A percentile compares a stretch with the other conserved stretches of the same genome.
Conservation (phyloP, 2,329 filamentous ascomycete species). For the Xylariaceae sp. region DNA sequence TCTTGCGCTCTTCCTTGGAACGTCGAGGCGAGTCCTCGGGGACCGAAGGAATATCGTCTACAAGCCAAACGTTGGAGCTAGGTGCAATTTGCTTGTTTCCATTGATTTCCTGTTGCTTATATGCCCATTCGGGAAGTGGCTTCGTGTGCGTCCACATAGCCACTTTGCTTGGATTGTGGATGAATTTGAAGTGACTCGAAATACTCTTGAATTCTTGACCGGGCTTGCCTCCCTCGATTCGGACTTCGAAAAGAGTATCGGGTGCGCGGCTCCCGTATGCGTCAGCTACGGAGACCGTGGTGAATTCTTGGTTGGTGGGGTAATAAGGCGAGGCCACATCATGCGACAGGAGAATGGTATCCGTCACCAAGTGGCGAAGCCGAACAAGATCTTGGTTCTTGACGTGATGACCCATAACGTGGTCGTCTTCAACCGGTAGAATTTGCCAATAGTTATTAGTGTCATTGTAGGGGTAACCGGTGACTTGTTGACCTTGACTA, state of each 20-base stretch:
- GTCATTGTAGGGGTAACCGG: conserved; percentile 95
- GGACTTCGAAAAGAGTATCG: conserved; percentile 89
- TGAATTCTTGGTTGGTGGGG: conserved; percentile 98
- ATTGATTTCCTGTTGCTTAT: conserved; percentile 98
- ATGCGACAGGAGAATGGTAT: conserved; percentile 83
- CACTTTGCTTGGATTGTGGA: conserved; percentile 91
- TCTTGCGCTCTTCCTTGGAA: conserved; percentile 67
- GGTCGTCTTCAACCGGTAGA: conserved; percentile 59
- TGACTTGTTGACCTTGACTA: conserved; percentile 96
- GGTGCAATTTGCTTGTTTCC: conserved; percentile 93
- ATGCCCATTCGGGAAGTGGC: conserved; percentile 94
- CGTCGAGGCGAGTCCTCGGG: conserved; percentile 66
- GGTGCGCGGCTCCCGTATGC: conserved; percentile 70
- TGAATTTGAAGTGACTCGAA: conserved; percentile 88
- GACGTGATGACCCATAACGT: conserved; percentile 58
- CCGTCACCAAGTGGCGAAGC: conserved; percentile 78
- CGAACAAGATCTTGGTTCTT: conserved; percentile 81
- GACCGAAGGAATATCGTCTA: conserved; percentile 84
- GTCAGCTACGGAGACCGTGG: conserved; percentile 67
- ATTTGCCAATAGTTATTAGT: conserved; percentile 99
- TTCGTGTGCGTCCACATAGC: conserved; percentile 98
- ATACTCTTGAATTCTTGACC: conserved; percentile 83
- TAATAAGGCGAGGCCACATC: conserved; percentile 95
- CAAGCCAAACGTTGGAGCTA: conserved; percentile 89
- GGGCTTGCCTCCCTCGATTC: conserved; percentile 78